Percentiles rank a stretch among this genome's conserved stretches.
Evolutionary conservation across 2,329 filamentous ascomycete genomes (phyloP).

Genomic region (Byssochlamys sp.): DNA sequence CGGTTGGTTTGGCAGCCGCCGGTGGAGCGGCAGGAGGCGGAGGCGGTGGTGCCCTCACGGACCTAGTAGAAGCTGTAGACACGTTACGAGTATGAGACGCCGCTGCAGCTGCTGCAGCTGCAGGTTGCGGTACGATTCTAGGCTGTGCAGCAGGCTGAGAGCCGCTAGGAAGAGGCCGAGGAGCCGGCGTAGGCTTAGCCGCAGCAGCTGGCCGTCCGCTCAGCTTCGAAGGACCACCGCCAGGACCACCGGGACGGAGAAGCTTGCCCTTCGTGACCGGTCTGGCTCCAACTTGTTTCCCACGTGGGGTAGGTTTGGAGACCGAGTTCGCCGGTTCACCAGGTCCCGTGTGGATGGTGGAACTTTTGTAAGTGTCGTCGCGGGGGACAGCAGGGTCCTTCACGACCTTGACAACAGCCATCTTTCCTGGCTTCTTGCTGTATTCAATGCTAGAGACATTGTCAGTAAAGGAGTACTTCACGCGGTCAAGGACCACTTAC

Average conservation of each 20-base stretch:
- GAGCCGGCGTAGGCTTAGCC: conserved; percentile 25
- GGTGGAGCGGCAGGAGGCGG: conserved; percentile 53
- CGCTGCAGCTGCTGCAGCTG: conserved; percentile 23
- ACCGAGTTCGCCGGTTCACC: conserved; percentile 75
- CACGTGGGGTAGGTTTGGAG: conserved; percentile 76
- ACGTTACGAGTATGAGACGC: conserved; percentile 39
- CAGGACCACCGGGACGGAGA: conserved; percentile 79
- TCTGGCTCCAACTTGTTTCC: conserved; percentile 73
- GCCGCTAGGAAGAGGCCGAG: conserved; percentile 21
- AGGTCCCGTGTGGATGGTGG: conserved; percentile 72
- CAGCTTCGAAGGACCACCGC: conserved; percentile 66
- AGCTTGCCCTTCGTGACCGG: conserved; percentile 91
- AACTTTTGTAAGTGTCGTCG: conserved; percentile 87
- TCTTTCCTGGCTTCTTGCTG: conserved; percentile 93
- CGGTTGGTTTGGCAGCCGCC: conserved; percentile 61
- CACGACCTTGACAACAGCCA: conserved; percentile 75
- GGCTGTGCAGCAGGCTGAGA: conserved; percentile 11
- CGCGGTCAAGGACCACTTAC: conserved; percentile 24
- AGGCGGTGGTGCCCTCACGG: conserved; percentile 49
- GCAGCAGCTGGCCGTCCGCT: conserved; percentile 40
- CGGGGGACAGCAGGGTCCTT: conserved; percentile 68
- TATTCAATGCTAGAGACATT: conserved; percentile 60
- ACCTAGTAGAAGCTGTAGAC: conserved; percentile 50
- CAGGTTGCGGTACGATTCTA: conserved; percentile 22
- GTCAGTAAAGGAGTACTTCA: conserved; percentile 18